These are phyloP conservation scores for Neolentinus lepideus DNA, from an alignment of 1,284 basidiomycete genomes.

Conservation along the genomic window DNA sequence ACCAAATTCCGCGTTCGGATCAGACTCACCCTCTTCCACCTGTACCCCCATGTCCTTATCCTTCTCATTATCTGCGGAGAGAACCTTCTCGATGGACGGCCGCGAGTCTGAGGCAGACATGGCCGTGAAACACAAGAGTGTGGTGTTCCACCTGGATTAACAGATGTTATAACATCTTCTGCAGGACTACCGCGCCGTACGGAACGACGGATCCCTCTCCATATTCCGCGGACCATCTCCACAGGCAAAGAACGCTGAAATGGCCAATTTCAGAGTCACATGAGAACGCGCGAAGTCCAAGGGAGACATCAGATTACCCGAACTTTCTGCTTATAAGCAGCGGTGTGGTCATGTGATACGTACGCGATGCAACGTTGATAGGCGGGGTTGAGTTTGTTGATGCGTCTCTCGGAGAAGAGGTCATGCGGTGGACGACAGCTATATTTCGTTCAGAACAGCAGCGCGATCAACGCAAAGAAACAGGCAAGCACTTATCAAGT, in stretches of 20 bases:
- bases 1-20: constrained; percentile 32
- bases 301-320: background rate
- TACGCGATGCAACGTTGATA: background rate
- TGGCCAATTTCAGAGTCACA: background rate
- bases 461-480: background rate
- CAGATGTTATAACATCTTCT: background rate
- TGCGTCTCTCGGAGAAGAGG: background rate
- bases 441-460: background rate
- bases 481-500: background rate
- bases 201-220: background rate
- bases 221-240: background rate
- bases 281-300: background rate
- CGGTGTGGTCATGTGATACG: background rate
- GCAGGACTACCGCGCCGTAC: background rate
- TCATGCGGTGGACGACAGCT: background rate
- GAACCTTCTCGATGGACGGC: background rate
- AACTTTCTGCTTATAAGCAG: background rate
- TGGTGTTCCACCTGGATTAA: no score
- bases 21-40: background rate
- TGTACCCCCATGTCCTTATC: background rate
- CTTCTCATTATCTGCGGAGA: background rate
- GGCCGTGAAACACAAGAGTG: background rate
- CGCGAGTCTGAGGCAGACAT: background rate
- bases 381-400: background rate
- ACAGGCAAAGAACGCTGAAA: background rate